phyloP scores from a whole-genome alignment of 495 filamentous ascomycete genomes.

The Aspergillus coremiiformis region DNA sequence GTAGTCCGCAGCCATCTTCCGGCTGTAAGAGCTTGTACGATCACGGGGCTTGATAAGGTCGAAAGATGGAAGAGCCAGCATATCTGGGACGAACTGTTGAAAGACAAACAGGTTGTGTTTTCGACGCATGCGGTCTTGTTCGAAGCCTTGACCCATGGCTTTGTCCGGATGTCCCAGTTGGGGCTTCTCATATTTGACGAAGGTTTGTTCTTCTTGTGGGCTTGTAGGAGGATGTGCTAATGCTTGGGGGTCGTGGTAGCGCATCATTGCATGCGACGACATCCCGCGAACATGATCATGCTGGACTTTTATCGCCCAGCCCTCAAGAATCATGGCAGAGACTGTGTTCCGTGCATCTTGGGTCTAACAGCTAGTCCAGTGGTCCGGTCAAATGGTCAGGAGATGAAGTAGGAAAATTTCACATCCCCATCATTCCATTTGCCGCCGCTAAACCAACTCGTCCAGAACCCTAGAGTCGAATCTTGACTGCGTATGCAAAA shows the following conservation, averaged over 20 bases:
- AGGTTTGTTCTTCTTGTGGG: conserved; percentile 49
- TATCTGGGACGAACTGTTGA: conserved; percentile 67
- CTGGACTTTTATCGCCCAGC: conserved; percentile 59
- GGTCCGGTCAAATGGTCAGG: conserved; percentile 34
- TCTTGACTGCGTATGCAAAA: conserved; percentile 63
- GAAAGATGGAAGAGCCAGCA: conserved; percentile 66
- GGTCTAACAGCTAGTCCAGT: conserved; percentile 84
- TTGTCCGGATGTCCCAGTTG: conserved; percentile 60
- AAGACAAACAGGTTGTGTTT: conserved; percentile 62
- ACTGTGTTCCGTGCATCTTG: conserved; percentile 60
- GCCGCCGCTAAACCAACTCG: background rate
- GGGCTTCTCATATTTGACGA: conserved; percentile 83
- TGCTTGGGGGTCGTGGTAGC: conserved; percentile 9
- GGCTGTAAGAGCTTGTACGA: conserved; percentile 50
- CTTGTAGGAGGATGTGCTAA: background rate
- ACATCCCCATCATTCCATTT: background rate
- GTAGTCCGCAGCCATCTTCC: conserved; percentile 57
- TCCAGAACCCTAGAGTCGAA: conserved; percentile 62
- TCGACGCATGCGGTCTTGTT: conserved; percentile 71
- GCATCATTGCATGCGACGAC: conserved; percentile 32
- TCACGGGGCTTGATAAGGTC: conserved; percentile 62
- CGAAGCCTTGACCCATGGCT: conserved; percentile 75
- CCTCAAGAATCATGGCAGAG: conserved; percentile 20
- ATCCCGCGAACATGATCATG: conserved; percentile 76
- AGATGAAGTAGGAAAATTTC: conserved; percentile 19